phyloP scores from a whole-genome alignment of 805 yeast species.

The Saccharomycopsis sp. region DNA sequence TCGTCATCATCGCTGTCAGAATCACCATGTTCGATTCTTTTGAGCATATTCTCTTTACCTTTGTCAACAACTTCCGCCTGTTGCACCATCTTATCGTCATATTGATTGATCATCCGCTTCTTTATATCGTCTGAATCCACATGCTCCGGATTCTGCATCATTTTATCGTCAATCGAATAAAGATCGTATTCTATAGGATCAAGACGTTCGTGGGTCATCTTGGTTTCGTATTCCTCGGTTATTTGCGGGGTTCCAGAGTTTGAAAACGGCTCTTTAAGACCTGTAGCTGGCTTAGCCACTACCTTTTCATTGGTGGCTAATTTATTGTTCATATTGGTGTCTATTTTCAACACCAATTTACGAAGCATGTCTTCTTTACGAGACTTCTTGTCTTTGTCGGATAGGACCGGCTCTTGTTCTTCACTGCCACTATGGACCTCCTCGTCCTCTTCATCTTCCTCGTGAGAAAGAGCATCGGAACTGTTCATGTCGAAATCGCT shows the following conservation, averaged over 20 bases:
- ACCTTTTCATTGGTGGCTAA: neutral
- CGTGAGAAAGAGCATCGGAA: conserved; percentile 11
- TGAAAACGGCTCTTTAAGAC: neutral
- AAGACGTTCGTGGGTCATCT: neutral
- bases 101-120: conserved; percentile 19
- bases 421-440: conserved; percentile 25
- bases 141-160: conserved; percentile 20
- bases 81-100: conserved; percentile 19
- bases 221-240: neutral
- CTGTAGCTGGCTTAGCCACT: neutral
- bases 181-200: neutral
- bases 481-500: conserved; percentile 19
- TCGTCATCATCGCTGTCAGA: conserved; percentile 25
- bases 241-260: neutral
- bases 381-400: conserved; percentile 12
- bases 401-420: neutral
- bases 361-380: conserved; percentile 17
- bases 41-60: too few species aligned
- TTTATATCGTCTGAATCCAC: conserved; percentile 16
- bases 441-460: conserved; percentile 19
- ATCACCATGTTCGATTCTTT: conserved; percentile 14
- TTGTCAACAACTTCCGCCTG: too few species aligned
- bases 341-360: conserved; percentile 17
- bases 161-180: conserved; percentile 1
- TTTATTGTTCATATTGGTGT: conserved; percentile 16